Evolutionary conservation across 352 stramenopile genomes (phyloP).

Genomic region (Phytophthora citrophthora): DNA sequence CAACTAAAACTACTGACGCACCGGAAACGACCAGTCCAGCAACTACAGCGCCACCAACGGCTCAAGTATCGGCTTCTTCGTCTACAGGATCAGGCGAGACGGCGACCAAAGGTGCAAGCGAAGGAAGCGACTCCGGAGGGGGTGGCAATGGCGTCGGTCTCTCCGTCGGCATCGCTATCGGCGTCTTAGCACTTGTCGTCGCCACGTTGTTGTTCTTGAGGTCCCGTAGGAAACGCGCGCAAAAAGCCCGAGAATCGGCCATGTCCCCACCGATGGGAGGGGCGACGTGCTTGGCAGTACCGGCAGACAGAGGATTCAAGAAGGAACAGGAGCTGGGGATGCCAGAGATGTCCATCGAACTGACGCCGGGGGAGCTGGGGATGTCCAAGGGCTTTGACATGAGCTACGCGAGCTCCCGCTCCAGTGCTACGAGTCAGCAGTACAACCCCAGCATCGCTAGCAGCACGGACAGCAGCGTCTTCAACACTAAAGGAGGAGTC

Average conservation of each 20-base stretch:
- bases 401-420: conserved; percentile 41
- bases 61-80: background rate
- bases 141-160: conserved; percentile 10
- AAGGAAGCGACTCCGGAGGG: background rate
- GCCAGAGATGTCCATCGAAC: conserved; percentile 52
- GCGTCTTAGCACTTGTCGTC: conserved; percentile 37
- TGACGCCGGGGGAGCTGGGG: conserved; percentile 36
- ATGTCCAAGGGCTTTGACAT: conserved; percentile 36
- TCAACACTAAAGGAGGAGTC: conserved; percentile 47
- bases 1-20: conserved; percentile 2
- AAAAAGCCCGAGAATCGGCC: conserved; percentile 14
- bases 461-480: conserved; percentile 41
- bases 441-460: conserved; percentile 29
- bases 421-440: conserved; percentile 30
- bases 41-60: background rate
- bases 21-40: conserved; percentile 3
- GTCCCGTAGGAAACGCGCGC: conserved; percentile 13
- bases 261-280: conserved; percentile 14
- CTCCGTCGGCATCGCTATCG: conserved; percentile 36
- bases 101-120: conserved; percentile 3
- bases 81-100: conserved; percentile 19
- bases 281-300: conserved; percentile 22
- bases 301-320: conserved; percentile 35
- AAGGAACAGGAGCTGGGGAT: conserved; percentile 39
- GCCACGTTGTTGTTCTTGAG: conserved; percentile 31